Percentiles rank a stretch among this genome's conserved stretches.
These are phyloP conservation scores for Aspergillus indologenus DNA, from an alignment of 495 filamentous ascomycete genomes.

Conservation along the genomic window DNA sequence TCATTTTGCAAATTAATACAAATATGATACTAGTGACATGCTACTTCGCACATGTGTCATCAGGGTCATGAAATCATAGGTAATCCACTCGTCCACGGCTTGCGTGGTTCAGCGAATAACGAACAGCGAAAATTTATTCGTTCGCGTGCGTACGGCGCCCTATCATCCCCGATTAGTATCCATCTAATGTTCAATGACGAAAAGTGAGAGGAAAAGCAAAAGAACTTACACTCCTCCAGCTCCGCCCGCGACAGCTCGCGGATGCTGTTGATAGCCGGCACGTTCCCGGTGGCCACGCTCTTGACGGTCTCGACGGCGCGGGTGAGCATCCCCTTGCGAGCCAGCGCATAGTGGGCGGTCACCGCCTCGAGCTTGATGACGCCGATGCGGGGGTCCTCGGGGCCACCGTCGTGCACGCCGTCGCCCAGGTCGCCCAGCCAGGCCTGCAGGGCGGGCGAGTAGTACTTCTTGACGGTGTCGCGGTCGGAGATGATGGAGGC, in stretches of 20 bases:
- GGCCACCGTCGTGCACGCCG: constrained; percentile 78
- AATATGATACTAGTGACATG: background rate
- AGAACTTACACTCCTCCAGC: constrained; percentile 45
- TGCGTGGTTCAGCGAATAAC: background rate
- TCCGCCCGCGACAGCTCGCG: constrained; percentile 72
- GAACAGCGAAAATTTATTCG: background rate
- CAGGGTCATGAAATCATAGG: background rate
- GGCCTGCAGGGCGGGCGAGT: constrained; percentile 70
- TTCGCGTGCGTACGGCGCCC: background rate
- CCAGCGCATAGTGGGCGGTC: constrained; percentile 45
- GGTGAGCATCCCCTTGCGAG: constrained; percentile 48
- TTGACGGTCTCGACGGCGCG: constrained; percentile 69
- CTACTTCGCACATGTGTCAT: background rate
- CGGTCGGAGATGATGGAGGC: constrained; percentile 60
- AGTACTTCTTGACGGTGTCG: constrained; percentile 68
- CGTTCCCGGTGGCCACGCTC: constrained; percentile 67
- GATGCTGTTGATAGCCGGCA: constrained; percentile 72
- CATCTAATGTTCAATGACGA: constrained; percentile 5
- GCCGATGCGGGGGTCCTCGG: constrained; percentile 74
- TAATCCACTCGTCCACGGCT: background rate
- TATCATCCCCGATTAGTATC: constrained; percentile 1
- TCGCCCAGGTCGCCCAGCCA: constrained; percentile 93
- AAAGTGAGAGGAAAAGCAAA: background rate
- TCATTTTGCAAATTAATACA: background rate
- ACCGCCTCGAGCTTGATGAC: constrained; percentile 47